Evolutionary conservation across 805 yeast genomes (phyloP).

Genomic region (Kluyveromyces dobzhanskii): DNA sequence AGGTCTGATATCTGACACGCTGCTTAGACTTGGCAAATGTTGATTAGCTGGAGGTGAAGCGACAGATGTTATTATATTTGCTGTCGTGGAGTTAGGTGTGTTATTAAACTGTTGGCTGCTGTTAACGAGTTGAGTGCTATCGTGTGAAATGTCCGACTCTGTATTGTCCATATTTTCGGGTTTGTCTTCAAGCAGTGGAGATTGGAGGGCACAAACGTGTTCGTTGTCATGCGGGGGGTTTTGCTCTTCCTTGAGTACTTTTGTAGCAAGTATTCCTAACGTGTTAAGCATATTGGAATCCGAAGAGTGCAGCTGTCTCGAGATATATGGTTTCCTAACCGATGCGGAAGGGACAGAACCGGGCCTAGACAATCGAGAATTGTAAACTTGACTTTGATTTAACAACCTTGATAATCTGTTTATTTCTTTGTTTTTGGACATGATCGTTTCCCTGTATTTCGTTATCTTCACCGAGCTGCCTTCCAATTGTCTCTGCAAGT

Average conservation of each 20-base stretch:
- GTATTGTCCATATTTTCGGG: constrained; percentile 7
- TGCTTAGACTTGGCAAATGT: background rate
- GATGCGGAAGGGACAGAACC: constrained; percentile 2
- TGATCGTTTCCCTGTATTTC: constrained; percentile 37
- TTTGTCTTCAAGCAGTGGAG: background rate
- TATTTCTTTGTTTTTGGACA: constrained; percentile 38
- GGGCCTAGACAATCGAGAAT: background rate
- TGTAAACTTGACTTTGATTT: constrained; percentile 13
- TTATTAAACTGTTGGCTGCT: background rate
- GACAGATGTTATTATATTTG: background rate
- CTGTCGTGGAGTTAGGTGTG: background rate
- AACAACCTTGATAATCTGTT: constrained; percentile 31
- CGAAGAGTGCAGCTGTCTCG: constrained; percentile 1
- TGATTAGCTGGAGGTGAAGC: background rate
- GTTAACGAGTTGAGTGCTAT: constrained; percentile 5
- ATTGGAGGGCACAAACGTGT: background rate
- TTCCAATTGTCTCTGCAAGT: constrained; percentile 32
- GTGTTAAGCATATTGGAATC: constrained; percentile 36
- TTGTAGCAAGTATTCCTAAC: constrained; percentile 47
- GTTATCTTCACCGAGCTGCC: constrained; percentile 35
- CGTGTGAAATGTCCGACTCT: constrained; percentile 10
- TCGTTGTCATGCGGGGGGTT: constrained; percentile 7
- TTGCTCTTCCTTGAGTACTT: constrained; percentile 36
- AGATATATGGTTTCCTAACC: background rate
- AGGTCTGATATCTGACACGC: background rate